These are phyloP conservation scores for Aspergillus sp. DNA, from an alignment of 2,329 filamentous ascomycete genomes.

Conservation along the genomic window DNA sequence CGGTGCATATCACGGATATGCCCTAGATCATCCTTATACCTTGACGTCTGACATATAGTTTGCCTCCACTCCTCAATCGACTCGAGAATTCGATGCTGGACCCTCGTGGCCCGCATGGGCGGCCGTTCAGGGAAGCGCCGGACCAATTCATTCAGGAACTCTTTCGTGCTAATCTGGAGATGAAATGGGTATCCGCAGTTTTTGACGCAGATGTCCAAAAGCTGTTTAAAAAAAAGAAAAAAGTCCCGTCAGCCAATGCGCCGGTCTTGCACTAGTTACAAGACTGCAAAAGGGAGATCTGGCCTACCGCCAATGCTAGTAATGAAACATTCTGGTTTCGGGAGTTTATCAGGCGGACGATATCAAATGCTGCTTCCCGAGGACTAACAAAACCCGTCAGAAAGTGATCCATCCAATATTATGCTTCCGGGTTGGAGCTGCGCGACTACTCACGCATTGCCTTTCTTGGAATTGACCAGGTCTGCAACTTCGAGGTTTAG, in stretches of 20 bases:
- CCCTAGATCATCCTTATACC: slow-evolving; percentile 95
- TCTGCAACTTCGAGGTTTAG: slow-evolving; percentile 95
- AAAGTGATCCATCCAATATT: slow-evolving; percentile 12
- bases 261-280: slow-evolving; percentile 11
- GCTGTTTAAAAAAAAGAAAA: slow-evolving; percentile 39
- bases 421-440: background rate
- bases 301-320: slow-evolving; percentile 71
- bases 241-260: slow-evolving; percentile 13
- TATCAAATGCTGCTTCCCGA: slow-evolving; percentile 88
- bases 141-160: slow-evolving; percentile 97
- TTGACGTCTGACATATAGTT: slow-evolving; percentile 96
- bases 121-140: slow-evolving; percentile 93
- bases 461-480: slow-evolving; percentile 96
- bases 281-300: background rate
- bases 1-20: slow-evolving; percentile 98
- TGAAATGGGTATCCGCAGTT: slow-evolving; percentile 99
- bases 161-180: slow-evolving; percentile 96
- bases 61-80: slow-evolving; percentile 97
- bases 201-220: slow-evolving; percentile 98
- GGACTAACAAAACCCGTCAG: slow-evolving; percentile 53
- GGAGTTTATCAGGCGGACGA: slow-evolving; percentile 93
- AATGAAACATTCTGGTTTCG: slow-evolving; percentile 94
- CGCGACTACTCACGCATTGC: slow-evolving; percentile 63
- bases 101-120: slow-evolving; percentile 78
- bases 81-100: slow-evolving; percentile 90